phyloP scores from a whole-genome alignment of 345 rosid species.

The Euphorbia lathyris region DNA sequence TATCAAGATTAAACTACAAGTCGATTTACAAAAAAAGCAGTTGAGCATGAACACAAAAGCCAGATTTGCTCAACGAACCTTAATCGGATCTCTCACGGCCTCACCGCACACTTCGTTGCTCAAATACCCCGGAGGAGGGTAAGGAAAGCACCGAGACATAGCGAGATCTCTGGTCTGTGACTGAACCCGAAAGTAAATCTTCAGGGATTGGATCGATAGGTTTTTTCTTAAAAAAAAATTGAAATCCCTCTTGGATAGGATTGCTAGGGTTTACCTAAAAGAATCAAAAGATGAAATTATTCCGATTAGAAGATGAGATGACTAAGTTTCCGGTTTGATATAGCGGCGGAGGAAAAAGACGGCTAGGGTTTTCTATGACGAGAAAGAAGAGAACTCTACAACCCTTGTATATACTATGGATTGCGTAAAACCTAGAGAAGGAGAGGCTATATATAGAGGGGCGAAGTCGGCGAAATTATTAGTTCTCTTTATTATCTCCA shows the following conservation, averaged over 20 bases:
- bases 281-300: no score
- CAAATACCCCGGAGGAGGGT: slow-evolving; percentile 32
- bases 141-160: slow-evolving; percentile 61
- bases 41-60: slow-evolving; percentile 40
- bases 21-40: slow-evolving; percentile 2
- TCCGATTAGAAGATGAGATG: no score
- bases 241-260: neutral
- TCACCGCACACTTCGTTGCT: slow-evolving; percentile 36
- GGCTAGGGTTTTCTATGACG: neutral
- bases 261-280: neutral
- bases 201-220: neutral
- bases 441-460: slow-evolving; percentile 6
- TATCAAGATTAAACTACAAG: neutral
- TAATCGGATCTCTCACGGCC: slow-evolving; percentile 46
- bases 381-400: neutral
- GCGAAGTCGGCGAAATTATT: neutral
- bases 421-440: fast-evolving
- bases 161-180: slow-evolving; percentile 12
- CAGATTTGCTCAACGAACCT: slow-evolving; percentile 62
- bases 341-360: neutral
- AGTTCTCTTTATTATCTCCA: no score
- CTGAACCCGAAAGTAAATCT: neutral
- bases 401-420: neutral
- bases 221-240: neutral
- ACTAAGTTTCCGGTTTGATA: no score